Percentiles rank a stretch among this genome's conserved stretches.
phyloP scores from a whole-genome alignment of 371 early-diverging fungal genomes.

The Mortierella sp. region DNA sequence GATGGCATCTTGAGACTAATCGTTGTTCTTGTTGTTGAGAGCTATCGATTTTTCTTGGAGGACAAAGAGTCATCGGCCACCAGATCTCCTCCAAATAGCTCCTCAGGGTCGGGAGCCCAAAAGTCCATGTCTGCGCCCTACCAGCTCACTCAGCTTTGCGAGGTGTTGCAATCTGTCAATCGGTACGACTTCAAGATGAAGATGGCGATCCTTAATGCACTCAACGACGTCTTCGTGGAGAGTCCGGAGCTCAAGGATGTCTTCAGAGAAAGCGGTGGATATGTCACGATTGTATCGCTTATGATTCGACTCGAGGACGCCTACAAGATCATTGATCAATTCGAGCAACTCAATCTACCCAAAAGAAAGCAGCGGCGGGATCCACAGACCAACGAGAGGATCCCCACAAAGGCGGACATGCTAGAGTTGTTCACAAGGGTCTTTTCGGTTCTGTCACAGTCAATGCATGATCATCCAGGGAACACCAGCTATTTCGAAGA shows the following conservation, averaged over 20 bases:
- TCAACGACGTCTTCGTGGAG: conserved; percentile 61
- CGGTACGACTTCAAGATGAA: conserved; percentile 68
- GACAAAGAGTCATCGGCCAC: conserved; percentile 36
- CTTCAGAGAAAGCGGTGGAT: conserved; percentile 72
- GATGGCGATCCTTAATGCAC: conserved; percentile 63
- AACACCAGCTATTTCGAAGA: conserved; percentile 66
- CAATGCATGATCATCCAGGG: conserved; percentile 66
- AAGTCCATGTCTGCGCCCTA: conserved; percentile 51
- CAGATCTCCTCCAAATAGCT: conserved; percentile 23
- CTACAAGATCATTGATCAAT: conserved; percentile 52
- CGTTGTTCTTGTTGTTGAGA: conserved; percentile 63
- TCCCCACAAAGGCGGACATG: conserved; percentile 48
- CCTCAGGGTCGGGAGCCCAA: conserved; percentile 18
- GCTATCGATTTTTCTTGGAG: conserved; percentile 43
- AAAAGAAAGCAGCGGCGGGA: conserved; percentile 41
- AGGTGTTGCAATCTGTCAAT: conserved; percentile 67
- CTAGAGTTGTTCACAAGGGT: conserved; percentile 59
- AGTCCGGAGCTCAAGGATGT: conserved; percentile 63
- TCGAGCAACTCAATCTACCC: conserved; percentile 30
- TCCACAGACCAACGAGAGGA: conserved; percentile 41
- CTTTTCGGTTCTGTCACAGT: conserved; percentile 65
- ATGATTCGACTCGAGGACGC: conserved; percentile 71
- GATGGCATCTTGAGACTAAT: conserved; percentile 63
- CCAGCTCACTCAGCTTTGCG: conserved; percentile 69
- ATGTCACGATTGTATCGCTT: conserved; percentile 71